Evolutionary conservation across 106 monocot species (phyloP), one percentile per base, ranked within the genome.

Genomic region (Dioscorea zingiberensis): DNA sequence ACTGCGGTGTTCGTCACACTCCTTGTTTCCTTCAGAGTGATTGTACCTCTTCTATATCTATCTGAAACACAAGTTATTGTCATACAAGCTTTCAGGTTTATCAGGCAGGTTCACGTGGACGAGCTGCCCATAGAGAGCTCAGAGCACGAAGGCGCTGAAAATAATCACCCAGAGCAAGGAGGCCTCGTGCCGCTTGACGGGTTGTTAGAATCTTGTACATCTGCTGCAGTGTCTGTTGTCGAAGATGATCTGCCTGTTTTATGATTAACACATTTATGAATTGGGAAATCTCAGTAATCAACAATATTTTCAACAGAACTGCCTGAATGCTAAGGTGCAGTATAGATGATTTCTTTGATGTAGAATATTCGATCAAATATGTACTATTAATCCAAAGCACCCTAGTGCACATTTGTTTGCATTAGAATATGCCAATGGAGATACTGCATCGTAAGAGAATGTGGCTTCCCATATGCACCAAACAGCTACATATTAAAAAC

Each of bases 101-200:
- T 66, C 25, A 66, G n/a, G 63, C 45, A 30, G 38, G 44, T 12
- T 63, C 63, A 45, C 63, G 45, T 7, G 63, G 63, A 45, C 63
- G 63, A 11, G 63, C 63, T 2, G 63, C 63, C 63, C 63, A 63
- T 15, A 63, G 16, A 21, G 63, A 63, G 63, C 63, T 63, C 44
- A 63, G 45, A 29, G 63, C 63, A 46, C 63, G 63, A 11, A 63
- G 63, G 9, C 63, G 63, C 12, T 63, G 63, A 13, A 44, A 30
- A 21, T 63, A 63, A 19, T 63, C 63, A 11, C 63, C 63, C 0
- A 63, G 45, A 8, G 84, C 81, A 28, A 98, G 84, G 57, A 98
- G 81, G 3, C 81, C 98, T 12, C 82, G 74, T 21, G 98, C 98
- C 15, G 93, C 84, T 68, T 93, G 98, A 38, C 86, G 81, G 0